Evolutionary conservation across 306 rosid genomes (phyloP).

Genomic region (Carpinus viminea): DNA sequence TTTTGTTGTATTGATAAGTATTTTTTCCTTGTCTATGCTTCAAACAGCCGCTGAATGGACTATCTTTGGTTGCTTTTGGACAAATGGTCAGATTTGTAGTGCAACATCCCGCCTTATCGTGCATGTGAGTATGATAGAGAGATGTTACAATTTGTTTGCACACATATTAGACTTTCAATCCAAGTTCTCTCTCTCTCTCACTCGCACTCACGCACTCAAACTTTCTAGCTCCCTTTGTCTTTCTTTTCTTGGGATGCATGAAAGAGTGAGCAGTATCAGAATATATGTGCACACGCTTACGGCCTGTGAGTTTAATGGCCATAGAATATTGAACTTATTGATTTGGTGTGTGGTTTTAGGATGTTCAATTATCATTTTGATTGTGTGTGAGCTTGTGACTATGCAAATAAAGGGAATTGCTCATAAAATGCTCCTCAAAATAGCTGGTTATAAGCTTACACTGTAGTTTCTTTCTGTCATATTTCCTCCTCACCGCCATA

Average conservation of each 20-base stretch:
- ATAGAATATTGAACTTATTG: not conserved
- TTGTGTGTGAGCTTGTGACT: not conserved
- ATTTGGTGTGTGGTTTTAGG: not conserved
- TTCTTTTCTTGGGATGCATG: not conserved
- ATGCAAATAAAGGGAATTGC: not conserved
- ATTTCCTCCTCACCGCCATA: not conserved
- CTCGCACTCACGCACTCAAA: not conserved
- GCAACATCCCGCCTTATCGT: conserved; percentile 96
- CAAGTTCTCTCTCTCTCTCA: not conserved
- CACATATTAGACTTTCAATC: conserved; percentile 12
- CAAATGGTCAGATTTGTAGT: conserved; percentile 99
- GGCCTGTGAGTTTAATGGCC: conserved; percentile 8
- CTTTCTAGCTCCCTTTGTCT: not conserved
- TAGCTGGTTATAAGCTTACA: not conserved
- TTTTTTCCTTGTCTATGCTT: conserved; percentile 34
- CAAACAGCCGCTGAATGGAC: conserved; percentile 96
- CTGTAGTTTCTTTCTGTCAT: not conserved
- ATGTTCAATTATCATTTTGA: not conserved
- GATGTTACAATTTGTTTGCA: conserved; percentile 3
- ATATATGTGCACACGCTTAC: not conserved
- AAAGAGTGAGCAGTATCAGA: not conserved
- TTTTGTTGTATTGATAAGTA: conserved; percentile 14
- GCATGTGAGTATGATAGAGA: conserved; percentile 59
- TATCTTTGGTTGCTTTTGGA: conserved; percentile 90
- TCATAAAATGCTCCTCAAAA: not conserved